A percentile compares a stretch with the other conserved stretches of the same genome.
Conservation (phyloP, 108 stramenopile genomes). For the Craspedostauros australis region DNA sequence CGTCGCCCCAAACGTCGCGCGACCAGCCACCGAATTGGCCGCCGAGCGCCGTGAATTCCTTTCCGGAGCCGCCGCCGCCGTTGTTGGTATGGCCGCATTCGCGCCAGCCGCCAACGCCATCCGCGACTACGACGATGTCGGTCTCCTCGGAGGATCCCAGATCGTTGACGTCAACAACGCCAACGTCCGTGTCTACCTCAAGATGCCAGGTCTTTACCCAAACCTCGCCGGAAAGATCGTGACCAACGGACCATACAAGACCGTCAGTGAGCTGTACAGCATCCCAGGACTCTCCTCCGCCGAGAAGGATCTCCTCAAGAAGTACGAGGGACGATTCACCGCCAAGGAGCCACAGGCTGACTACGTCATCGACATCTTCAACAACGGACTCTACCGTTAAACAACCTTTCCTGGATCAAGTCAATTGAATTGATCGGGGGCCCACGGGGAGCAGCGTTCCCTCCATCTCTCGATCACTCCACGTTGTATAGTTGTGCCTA, state of each 20-base stretch:
- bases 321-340: constrained; percentile 91
- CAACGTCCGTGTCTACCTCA: constrained; percentile 95
- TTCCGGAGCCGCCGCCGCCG: constrained; percentile 62
- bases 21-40: constrained; percentile 50
- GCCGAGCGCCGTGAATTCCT: constrained; percentile 83
- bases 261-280: constrained; percentile 90
- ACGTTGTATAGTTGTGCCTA: too few species aligned
- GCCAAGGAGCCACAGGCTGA: constrained; percentile 69
- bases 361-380: constrained; percentile 90
- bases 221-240: constrained; percentile 93
- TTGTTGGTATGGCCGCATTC: constrained; percentile 49
- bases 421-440: too few species aligned
- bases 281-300: constrained; percentile 81
- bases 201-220: constrained; percentile 96
- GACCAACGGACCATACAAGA: constrained; percentile 93
- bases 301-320: constrained; percentile 96
- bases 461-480: too few species aligned
- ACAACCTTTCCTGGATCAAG: too few species aligned
- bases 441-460: too few species aligned
- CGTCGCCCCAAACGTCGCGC: constrained; percentile 43
- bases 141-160: constrained; percentile 69
- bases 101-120: constrained; percentile 73
- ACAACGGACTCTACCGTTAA: constrained; percentile 93
- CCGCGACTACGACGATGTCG: constrained; percentile 78
- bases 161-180: constrained; percentile 96